Conservation (phyloP, 352 stramenopile species). For the Globisporangium sylvaticum region DNA sequence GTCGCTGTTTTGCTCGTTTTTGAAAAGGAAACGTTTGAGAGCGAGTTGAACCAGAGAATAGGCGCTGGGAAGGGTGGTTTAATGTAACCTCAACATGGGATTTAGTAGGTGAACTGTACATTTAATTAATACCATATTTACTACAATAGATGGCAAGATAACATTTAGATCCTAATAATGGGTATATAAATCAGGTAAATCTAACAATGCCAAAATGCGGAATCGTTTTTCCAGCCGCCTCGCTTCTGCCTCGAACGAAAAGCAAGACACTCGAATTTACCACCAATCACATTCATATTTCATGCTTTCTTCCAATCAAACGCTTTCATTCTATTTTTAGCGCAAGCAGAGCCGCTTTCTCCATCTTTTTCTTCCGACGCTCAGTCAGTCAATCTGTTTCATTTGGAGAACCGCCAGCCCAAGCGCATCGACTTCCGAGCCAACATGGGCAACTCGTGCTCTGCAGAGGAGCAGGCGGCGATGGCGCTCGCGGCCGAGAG, state of each 20-base stretch:
- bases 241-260: background rate
- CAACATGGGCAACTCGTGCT: constrained; percentile 11
- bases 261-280: no score
- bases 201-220: background rate
- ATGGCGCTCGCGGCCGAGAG: background rate
- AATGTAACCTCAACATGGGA: no score
- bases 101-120: no score
- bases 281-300: no score
- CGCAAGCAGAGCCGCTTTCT: background rate
- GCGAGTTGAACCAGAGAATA: background rate
- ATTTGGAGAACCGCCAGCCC: background rate
- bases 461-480: constrained; percentile 3
- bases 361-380: constrained; percentile 3
- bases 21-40: background rate
- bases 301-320: background rate
- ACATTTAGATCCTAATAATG: background rate
- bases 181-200: background rate
- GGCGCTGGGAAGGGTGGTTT: background rate
- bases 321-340: background rate
- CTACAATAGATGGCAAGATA: background rate
- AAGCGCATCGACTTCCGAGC: background rate
- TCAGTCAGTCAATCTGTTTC: constrained; percentile 2
- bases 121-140: background rate
- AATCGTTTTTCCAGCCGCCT: background rate
- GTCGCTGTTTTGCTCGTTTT: background rate